Evolutionary conservation across 1,284 basidiomycete genomes (phyloP), one percentile per base, ranked within the genome.

Genomic region (Leccinum solheimii): DNA sequence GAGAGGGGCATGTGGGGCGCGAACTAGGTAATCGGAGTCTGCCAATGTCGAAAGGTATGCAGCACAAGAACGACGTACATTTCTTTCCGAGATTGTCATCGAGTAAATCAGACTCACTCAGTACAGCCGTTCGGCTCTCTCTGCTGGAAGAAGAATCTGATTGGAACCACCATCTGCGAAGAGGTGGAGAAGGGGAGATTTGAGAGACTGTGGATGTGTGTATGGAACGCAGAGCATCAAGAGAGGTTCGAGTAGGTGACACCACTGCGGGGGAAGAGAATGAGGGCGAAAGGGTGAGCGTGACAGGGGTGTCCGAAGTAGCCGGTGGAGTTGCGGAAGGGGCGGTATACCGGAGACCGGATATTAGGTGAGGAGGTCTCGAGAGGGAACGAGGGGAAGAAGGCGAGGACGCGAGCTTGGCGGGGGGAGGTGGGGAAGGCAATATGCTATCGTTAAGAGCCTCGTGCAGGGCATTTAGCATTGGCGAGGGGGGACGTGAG

Each of bases 171-270:
- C 81, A 85, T 72, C 79, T 80, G 21, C 73, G 75, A 53, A 67
- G 68, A 55, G 60, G 68, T 56, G 51, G 73, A 61, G 59, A 66
- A 23, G 60, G 66, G 32, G 61, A 51, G 4, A 56, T 45, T 40
- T 61, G 71, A 21, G 52, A 63, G 55, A 38, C 59, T 65, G 63
- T 51, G 72, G 72, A 73, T 56, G 53, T 78, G 56, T 80, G 82
- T 56, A 91, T 77, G 3, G 80, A 82, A 53, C 88, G 85, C 30
- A 92, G 82, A 2, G 83, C 77, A 59, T 90, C 88, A 23, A 91
- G 57, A 3, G 88, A 91, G 0, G 86, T 82, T 23, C 75, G 76
- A 1, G 76, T 68, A 43, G 60, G 50, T 45, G 68, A 27, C 27
- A 27, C 27, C 27, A 27, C 32, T 32, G 30, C 30, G 30, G 10